Evolutionary conservation across 345 rosid species (phyloP).

Genomic region (Capsella bursapastoris): DNA sequence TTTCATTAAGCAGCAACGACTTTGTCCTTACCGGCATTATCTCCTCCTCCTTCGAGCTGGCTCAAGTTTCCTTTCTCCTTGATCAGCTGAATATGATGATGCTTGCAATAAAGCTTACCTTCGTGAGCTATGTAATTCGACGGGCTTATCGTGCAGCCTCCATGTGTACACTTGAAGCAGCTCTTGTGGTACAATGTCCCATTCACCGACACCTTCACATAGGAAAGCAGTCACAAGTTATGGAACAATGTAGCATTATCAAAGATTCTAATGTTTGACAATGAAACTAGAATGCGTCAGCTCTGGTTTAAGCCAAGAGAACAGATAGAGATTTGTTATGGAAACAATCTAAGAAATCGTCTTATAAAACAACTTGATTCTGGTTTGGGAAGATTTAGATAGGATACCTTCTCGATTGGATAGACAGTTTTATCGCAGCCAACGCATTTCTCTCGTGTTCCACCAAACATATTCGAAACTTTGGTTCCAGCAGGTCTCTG

Average conservation of each 20-base stretch:
- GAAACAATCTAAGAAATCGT: neutral
- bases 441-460: conserved; percentile 90
- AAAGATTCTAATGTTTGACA: neutral
- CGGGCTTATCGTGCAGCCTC: conserved; percentile 93
- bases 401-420: conserved; percentile 88
- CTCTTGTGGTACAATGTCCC: conserved; percentile 94
- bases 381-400: neutral
- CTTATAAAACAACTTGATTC: neutral
- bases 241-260: conserved; percentile 9
- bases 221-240: neutral
- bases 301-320: neutral
- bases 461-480: conserved; percentile 88
- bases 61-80: conserved; percentile 94
- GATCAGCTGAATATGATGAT: conserved; percentile 93
- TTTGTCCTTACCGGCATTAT: conserved; percentile 46
- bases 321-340: neutral
- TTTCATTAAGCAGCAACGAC: conserved; percentile 42
- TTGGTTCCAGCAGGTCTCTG: conserved; percentile 82
- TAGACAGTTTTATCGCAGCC: conserved; percentile 86
- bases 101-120: conserved; percentile 95
- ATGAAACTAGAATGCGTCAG: neutral
- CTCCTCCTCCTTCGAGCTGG: conserved; percentile 91
- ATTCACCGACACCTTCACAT: conserved; percentile 83
- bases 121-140: conserved; percentile 96
- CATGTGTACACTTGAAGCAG: conserved; percentile 99